These are phyloP conservation scores for Adiantum capillusveneris DNA, from an alignment of 75 land plant genomes.

Conservation along the genomic window DNA sequence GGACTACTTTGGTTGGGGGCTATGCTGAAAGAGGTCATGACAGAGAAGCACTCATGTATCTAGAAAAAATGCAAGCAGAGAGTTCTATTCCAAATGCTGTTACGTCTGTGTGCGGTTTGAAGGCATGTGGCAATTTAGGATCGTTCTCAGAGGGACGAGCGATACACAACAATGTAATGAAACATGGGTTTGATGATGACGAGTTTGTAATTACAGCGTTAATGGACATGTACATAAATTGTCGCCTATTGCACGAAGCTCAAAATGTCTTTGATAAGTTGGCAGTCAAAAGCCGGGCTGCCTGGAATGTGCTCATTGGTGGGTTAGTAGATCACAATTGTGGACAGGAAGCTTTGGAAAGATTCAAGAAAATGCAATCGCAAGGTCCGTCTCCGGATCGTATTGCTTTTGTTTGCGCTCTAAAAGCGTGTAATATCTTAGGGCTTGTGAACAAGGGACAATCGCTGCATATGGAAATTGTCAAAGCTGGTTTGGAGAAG, in stretches of 20 bases:
- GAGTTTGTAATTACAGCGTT: slow-evolving; percentile 3
- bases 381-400: slow-evolving; percentile 5
- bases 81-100: background rate
- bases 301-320: slow-evolving; percentile 27
- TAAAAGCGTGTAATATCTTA: slow-evolving; percentile 7
- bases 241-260: slow-evolving; percentile 11
- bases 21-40: slow-evolving; percentile 34
- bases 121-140: background rate
- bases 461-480: slow-evolving; percentile 2
- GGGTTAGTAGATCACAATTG: slow-evolving; percentile 14
- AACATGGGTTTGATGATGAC: slow-evolving; percentile 8
- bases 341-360: slow-evolving; percentile 5
- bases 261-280: slow-evolving; percentile 16
- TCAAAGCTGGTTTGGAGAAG: slow-evolving; percentile 6
- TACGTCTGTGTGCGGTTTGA: slow-evolving; percentile 5
- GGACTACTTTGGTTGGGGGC: slow-evolving; percentile 63
- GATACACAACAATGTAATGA: slow-evolving; percentile 20
- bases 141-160: background rate
- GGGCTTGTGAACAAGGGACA: slow-evolving; percentile 9
- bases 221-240: slow-evolving; percentile 12
- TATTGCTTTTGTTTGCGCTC: slow-evolving; percentile 8
- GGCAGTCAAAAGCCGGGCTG: slow-evolving; percentile 7
- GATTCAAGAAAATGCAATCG: slow-evolving; percentile 4
- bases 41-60: slow-evolving; percentile 21
- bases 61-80: slow-evolving; percentile 2